phyloP scores from a whole-genome alignment of 352 stramenopile species.

The Aphanomyces invadans region DNA sequence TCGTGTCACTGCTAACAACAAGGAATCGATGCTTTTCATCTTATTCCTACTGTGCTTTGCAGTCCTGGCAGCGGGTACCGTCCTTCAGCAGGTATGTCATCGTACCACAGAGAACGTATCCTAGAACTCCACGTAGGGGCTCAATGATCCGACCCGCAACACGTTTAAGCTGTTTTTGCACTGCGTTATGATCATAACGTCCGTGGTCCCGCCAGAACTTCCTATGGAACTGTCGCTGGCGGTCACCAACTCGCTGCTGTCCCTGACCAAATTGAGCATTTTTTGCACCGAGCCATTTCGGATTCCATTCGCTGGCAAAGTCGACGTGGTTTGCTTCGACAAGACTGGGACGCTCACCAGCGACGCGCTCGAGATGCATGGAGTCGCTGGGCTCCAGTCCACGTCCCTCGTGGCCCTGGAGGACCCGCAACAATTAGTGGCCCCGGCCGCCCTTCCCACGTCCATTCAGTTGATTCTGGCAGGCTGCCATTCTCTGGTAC shows the following conservation, averaged over 20 bases:
- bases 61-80: constrained; percentile 66
- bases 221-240: constrained; percentile 92
- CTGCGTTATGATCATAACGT: constrained; percentile 94
- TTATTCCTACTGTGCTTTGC: constrained; percentile 87
- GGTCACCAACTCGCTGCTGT: constrained; percentile 89
- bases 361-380: constrained; percentile 76
- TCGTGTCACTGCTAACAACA: constrained; percentile 82
- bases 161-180: constrained; percentile 90
- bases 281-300: constrained; percentile 94
- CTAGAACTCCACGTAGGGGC: constrained; percentile 17
- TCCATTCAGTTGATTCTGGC: constrained; percentile 39
- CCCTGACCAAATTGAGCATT: constrained; percentile 81
- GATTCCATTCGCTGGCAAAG: constrained; percentile 87
- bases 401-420: neutral
- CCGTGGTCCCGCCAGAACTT: constrained; percentile 91
- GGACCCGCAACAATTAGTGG: constrained; percentile 29
- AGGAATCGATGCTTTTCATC: constrained; percentile 92
- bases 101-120: neutral
- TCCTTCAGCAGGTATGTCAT: constrained; percentile 44
- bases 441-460: constrained; percentile 32
- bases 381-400: constrained; percentile 32
- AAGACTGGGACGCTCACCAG: constrained; percentile 94
- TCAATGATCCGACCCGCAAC: constrained; percentile 46
- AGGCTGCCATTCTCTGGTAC: constrained; percentile 91
- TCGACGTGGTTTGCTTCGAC: constrained; percentile 92